A percentile compares a stretch with the other conserved stretches of the same genome.
Conservation (phyloP, 2,329 filamentous ascomycete genomes). For the Hypomyces rosellus region DNA sequence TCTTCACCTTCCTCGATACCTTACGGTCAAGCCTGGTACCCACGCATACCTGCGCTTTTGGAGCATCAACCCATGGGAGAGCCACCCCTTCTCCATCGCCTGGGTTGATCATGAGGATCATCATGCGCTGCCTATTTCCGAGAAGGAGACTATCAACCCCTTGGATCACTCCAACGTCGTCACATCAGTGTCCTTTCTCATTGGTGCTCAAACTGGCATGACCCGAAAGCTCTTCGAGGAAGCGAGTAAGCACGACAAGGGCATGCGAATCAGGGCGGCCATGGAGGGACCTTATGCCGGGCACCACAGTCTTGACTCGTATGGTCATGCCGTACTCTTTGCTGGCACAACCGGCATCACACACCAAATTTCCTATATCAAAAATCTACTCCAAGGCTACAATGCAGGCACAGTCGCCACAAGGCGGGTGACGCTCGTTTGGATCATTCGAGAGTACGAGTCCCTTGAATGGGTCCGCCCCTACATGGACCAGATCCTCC, state of each 20-base stretch:
- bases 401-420: slow-evolving; percentile 69
- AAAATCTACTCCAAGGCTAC: slow-evolving; percentile 65
- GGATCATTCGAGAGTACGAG: slow-evolving; percentile 86
- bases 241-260: slow-evolving; percentile 49
- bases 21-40: slow-evolving; percentile 61
- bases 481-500: slow-evolving; percentile 70
- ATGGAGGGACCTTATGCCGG: slow-evolving; percentile 87
- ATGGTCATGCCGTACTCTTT: slow-evolving; percentile 85
- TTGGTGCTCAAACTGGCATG: slow-evolving; percentile 82
- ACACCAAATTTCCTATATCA: slow-evolving; percentile 84
- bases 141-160: slow-evolving; percentile 34
- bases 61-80: slow-evolving; percentile 61
- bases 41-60: slow-evolving; percentile 70
- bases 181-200: slow-evolving; percentile 68
- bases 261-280: slow-evolving; percentile 61
- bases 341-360: slow-evolving; percentile 93
- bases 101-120: slow-evolving; percentile 57
- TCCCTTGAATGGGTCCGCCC: slow-evolving; percentile 89
- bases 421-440: slow-evolving; percentile 75
- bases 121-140: slow-evolving; percentile 32
- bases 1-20: slow-evolving; percentile 59
- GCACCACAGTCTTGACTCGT: slow-evolving; percentile 81
- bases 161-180: slow-evolving; percentile 36
- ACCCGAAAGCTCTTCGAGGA: slow-evolving; percentile 74
- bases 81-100: slow-evolving; percentile 72